Percentiles rank a stretch among this genome's conserved stretches.
These are phyloP conservation scores for Cantharellus cinnabarinus DNA, from an alignment of 768 basidiomycete species.

Conservation along the genomic window DNA sequence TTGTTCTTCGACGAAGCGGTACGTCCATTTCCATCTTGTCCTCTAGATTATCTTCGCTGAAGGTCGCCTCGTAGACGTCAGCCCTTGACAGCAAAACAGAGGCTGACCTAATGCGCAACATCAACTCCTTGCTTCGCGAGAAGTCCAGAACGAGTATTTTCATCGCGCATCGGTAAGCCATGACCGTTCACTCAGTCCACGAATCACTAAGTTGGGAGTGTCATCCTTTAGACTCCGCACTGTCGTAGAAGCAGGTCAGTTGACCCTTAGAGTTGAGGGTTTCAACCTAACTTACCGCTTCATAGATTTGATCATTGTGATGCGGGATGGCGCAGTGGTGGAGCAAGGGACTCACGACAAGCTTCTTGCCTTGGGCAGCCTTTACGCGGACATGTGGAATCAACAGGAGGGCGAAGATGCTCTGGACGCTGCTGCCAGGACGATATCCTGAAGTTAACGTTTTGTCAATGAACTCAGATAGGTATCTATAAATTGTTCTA, in stretches of 20 bases:
- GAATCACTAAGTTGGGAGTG: not conserved
- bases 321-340: constrained; percentile 73
- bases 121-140: constrained; percentile 57
- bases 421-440: not conserved
- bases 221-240: constrained; percentile 37
- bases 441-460: not conserved
- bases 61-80: constrained; percentile 42
- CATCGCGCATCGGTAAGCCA: constrained; percentile 57
- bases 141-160: constrained; percentile 84
- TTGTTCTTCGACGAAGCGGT: constrained; percentile 98
- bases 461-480: too few relatives aligned
- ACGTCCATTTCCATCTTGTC: constrained; percentile 15
- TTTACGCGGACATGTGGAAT: constrained; percentile 70
- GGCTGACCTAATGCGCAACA: constrained; percentile 83
- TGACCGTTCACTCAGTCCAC: not conserved
- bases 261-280: constrained; percentile 2
- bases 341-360: constrained; percentile 91
- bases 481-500: too few relatives aligned
- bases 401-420: not conserved
- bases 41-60: not conserved
- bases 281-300: constrained; percentile 6
- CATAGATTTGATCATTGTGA: constrained; percentile 77
- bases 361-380: constrained; percentile 43
- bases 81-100: constrained; percentile 93
- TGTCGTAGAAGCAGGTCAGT: constrained; percentile 67